Percentiles rank a stretch among this genome's conserved stretches.
These are phyloP conservation scores for Skeletonema tropicum DNA, from an alignment of 108 stramenopile genomes.

Conservation along the genomic window DNA sequence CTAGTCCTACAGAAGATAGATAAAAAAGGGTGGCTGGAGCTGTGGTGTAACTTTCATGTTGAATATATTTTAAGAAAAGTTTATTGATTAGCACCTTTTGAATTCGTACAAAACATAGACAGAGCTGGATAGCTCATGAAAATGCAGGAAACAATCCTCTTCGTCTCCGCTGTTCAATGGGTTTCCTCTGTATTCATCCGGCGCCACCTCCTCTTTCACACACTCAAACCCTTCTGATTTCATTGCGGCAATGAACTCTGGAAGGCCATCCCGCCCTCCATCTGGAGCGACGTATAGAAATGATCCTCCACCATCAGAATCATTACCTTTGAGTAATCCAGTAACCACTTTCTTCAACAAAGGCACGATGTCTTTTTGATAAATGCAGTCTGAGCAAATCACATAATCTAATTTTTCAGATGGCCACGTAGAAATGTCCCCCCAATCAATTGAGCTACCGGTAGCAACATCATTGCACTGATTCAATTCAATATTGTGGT, in stretches of 20 bases:
- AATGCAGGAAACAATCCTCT: conserved; percentile 83
- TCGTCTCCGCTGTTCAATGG: conserved; percentile 68
- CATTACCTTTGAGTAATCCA: conserved; percentile 49
- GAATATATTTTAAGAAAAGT: background rate
- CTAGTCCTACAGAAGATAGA: too few relatives aligned
- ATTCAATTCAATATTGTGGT: conserved; percentile 78
- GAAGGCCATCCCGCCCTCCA: conserved; percentile 65
- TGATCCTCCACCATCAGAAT: conserved; percentile 15
- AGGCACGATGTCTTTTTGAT: conserved; percentile 80
- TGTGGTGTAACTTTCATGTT: too few relatives aligned
- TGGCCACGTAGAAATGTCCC: conserved; percentile 78
- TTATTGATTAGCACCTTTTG: conserved; percentile 21
- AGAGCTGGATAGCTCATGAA: conserved; percentile 71
- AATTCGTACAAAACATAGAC: conserved; percentile 83
- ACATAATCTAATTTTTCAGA: conserved; percentile 69
- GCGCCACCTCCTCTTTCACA: conserved; percentile 46
- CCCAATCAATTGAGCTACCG: conserved; percentile 78
- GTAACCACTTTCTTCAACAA: conserved; percentile 64
- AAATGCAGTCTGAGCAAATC: conserved; percentile 89
- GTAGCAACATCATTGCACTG: conserved; percentile 5
- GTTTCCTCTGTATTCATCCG: conserved; percentile 56
- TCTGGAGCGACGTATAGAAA: conserved; percentile 73
- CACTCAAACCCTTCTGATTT: conserved; percentile 32
- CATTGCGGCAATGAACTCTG: conserved; percentile 66
- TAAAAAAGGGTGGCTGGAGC: too few relatives aligned